A percentile compares a stretch with the other conserved stretches of the same genome.
Evolutionary conservation across 2,329 filamentous ascomycete genomes (phyloP).

Genomic region (Verticillium nubilum): DNA sequence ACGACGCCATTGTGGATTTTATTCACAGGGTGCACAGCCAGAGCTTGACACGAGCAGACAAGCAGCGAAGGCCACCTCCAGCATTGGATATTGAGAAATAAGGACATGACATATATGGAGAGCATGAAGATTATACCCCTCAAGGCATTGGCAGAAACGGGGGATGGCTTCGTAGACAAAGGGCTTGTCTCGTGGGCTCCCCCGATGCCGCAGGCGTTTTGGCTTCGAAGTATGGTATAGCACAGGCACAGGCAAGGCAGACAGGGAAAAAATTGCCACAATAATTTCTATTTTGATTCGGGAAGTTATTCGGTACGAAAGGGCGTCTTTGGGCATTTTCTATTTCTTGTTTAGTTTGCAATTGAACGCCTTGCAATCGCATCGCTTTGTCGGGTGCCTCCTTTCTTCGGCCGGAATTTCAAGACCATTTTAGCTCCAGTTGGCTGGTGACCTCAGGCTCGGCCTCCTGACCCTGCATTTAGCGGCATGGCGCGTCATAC

Average conservation of each 20-base stretch:
- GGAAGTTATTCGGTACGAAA: neutral
- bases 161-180: neutral
- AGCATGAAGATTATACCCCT: neutral
- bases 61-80: constrained; percentile 4
- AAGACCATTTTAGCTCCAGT: neutral
- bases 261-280: neutral
- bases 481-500: neutral
- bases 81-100: constrained; percentile 1
- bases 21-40: constrained; percentile 56
- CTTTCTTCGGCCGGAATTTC: neutral
- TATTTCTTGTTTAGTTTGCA: neutral
- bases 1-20: constrained; percentile 75
- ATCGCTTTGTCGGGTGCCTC: neutral
- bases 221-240: neutral
- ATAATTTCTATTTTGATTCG: neutral
- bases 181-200: neutral
- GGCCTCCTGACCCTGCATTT: neutral
- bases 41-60: constrained; percentile 10
- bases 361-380: neutral
- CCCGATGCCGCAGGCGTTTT: neutral
- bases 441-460: neutral
- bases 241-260: neutral
- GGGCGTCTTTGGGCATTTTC: neutral
- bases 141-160: neutral
- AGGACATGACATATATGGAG: neutral